Evolutionary conservation across 192 early-diverging fungal genomes (phyloP), one percentile per base, ranked within the genome.

Genomic region (Irineochytrium annulatum): DNA sequence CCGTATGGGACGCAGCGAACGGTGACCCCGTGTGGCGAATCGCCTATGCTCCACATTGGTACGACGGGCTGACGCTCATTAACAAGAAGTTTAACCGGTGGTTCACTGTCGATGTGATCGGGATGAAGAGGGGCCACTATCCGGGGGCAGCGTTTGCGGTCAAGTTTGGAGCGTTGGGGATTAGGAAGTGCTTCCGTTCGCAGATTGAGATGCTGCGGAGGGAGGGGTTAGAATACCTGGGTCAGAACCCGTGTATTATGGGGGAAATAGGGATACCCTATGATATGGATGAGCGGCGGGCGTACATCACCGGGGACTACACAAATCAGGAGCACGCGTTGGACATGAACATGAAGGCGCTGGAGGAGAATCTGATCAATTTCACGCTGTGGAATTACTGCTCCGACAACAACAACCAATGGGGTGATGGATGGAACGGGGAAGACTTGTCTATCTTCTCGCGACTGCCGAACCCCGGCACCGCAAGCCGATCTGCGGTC

Each of bases 351-450:
- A 73, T 91, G 43, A 65, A 68, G 55, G 81, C 84, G 0, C 58
- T 90, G 41, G 89, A 77, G 45, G 51, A 64, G 11, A 87, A 86
- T 57, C 66, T 90, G 3, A 69, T 90, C 1, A 81, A 80, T 45
- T 90, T 89, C 57, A 88, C 88, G 78, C 68, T 90, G 2, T 91
- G 89, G 89, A 91, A 89, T 63, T 91, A 91, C 67, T 85, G 85
- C 60, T 62, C 88, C 5, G 77, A 77, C 43, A 90, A 91, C 43
- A 76, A 78, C 43, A 76, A 91, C 63, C 67, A 72, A 20, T 75
- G 80, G 59, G 89, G 89, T 20, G 89, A 91, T 60, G 79, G 84
- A 26, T 91, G 89, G 89, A 90, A 91, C 55, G 89, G 88, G 6
- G 89, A 91, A 56, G 89, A 91, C 57, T 83, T 91, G 34, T 14